A percentile compares a stretch with the other conserved stretches of the same genome.
Conservation (phyloP, 1,284 basidiomycete species). For the Ganoderma boninense region DNA sequence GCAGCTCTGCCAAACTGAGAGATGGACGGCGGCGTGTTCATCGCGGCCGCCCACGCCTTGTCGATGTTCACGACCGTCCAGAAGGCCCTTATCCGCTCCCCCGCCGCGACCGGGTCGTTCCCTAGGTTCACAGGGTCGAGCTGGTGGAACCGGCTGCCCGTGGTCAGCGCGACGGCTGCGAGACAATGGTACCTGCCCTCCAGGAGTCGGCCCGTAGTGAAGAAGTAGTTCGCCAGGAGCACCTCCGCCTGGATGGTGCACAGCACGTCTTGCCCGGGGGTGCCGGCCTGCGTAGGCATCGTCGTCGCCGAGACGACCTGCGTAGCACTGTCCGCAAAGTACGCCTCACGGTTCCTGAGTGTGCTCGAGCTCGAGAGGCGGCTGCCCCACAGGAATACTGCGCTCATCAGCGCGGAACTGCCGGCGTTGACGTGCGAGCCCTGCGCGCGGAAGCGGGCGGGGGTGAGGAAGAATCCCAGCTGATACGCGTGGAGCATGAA, state of each 20-base stretch:
- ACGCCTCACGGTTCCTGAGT: constrained; percentile 30
- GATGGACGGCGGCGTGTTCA: constrained; percentile 44
- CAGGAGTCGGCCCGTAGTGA: constrained; percentile 47
- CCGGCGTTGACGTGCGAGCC: constrained; percentile 1
- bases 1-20: constrained; percentile 35
- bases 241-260: constrained; percentile 53
- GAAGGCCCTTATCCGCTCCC: constrained; percentile 52
- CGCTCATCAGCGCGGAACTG: constrained; percentile 25
- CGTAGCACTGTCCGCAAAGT: constrained; percentile 40
- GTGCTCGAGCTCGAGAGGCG: constrained; percentile 31
- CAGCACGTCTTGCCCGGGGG: constrained; percentile 17
- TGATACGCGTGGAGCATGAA: constrained; percentile 48
- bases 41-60: constrained; percentile 48
- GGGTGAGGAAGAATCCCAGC: constrained; percentile 51
- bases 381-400: constrained; percentile 38
- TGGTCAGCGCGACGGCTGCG: constrained; percentile 48
- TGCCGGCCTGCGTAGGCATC: constrained; percentile 38
- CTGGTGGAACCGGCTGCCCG: constrained; percentile 47
- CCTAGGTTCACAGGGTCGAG: constrained; percentile 25
- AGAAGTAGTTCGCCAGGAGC: constrained; percentile 55
- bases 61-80: constrained; percentile 54
- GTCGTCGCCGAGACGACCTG: constrained; percentile 39
- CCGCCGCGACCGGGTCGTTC: constrained; percentile 43
- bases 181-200: constrained; percentile 53
- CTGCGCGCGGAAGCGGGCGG: constrained; percentile 39